Percentiles rank a stretch among this genome's conserved stretches.
Conservation (phyloP, 2,329 filamentous ascomycete species). For the Phyllosticta ampelicida region DNA sequence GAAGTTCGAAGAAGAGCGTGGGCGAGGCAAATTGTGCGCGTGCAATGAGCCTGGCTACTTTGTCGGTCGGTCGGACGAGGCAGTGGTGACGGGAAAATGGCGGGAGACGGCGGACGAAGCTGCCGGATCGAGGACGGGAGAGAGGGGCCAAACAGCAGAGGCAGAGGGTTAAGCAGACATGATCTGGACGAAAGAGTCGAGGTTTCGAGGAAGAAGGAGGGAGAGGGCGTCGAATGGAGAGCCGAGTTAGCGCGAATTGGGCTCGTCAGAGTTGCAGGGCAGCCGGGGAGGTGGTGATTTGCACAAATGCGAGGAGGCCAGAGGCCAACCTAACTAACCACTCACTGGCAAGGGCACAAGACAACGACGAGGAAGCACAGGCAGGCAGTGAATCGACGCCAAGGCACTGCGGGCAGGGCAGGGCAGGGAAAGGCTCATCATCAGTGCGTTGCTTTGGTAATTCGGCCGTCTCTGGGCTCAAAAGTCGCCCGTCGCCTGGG, state of each 20-base stretch:
- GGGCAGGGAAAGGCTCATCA: background rate
- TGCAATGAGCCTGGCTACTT: background rate
- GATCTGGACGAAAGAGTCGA: background rate
- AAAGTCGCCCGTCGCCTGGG: background rate
- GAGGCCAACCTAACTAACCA: no score
- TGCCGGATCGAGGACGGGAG: conserved; percentile 1
- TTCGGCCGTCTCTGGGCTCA: background rate
- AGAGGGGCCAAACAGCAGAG: background rate
- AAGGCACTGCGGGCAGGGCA: background rate
- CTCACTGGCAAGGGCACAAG: conserved; percentile 2
- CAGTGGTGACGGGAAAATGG: conserved; percentile 9
- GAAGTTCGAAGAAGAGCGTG: background rate
- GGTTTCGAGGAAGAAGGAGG: no score
- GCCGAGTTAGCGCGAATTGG: conserved; percentile 10
- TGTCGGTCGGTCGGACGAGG: conserved; percentile 10
- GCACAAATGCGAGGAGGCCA: no score
- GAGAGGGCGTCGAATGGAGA: background rate
- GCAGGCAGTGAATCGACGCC: no score
- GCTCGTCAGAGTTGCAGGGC: background rate
- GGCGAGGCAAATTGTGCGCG: background rate
- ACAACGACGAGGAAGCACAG: conserved; percentile 1
- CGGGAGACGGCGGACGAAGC: conserved; percentile 10
- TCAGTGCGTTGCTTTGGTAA: conserved; percentile 7
- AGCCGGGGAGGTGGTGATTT: no score
- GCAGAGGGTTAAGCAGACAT: background rate